phyloP scores from a whole-genome alignment of 345 rosid genomes.

The Boechera retrofracta region DNA sequence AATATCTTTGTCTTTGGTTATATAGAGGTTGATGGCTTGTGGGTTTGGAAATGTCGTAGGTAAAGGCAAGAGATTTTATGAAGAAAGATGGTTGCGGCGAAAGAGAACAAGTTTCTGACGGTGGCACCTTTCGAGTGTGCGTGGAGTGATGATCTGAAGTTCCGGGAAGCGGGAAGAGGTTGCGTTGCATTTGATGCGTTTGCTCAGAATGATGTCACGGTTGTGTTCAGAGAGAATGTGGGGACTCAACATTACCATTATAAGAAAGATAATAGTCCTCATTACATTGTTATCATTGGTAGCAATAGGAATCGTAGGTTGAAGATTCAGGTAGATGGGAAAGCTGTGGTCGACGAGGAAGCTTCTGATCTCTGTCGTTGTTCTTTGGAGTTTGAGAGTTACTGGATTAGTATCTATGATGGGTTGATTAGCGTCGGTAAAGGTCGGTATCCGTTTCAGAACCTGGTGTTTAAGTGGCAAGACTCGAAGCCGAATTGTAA shows the following conservation, averaged over 20 bases:
- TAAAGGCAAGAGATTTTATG: slow-evolving; percentile 20
- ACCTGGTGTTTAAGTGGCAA: slow-evolving; percentile 86
- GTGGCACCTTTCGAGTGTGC: slow-evolving; percentile 99
- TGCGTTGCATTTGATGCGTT: slow-evolving; percentile 96
- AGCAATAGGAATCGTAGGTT: slow-evolving; percentile 87
- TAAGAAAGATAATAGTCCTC: slow-evolving; percentile 90
- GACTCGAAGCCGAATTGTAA: slow-evolving; percentile 83
- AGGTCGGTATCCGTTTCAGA: slow-evolving; percentile 97
- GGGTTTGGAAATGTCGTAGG: slow-evolving; percentile 24
- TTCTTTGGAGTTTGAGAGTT: slow-evolving; percentile 83
- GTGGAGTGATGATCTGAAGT: slow-evolving; percentile 93
- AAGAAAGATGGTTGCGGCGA: slow-evolving; percentile 53
- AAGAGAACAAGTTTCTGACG: slow-evolving; percentile 73
- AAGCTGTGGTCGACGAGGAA: slow-evolving; percentile 77
- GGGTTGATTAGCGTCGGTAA: slow-evolving; percentile 88
- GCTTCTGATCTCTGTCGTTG: slow-evolving; percentile 73
- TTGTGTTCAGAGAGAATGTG: slow-evolving; percentile 91
- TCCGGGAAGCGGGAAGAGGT: slow-evolving; percentile 91
- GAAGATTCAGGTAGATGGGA: slow-evolving; percentile 93
- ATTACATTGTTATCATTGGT: slow-evolving; percentile 94
- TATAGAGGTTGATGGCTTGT: slow-evolving; percentile 45
- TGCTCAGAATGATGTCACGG: slow-evolving; percentile 93
- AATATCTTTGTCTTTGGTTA: not conserved
- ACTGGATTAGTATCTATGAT: slow-evolving; percentile 93
- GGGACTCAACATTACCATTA: slow-evolving; percentile 95